Percentiles rank a stretch among this genome's conserved stretches.
phyloP scores from a whole-genome alignment of 148 eudicot genomes.

The Camellia sinensis region DNA sequence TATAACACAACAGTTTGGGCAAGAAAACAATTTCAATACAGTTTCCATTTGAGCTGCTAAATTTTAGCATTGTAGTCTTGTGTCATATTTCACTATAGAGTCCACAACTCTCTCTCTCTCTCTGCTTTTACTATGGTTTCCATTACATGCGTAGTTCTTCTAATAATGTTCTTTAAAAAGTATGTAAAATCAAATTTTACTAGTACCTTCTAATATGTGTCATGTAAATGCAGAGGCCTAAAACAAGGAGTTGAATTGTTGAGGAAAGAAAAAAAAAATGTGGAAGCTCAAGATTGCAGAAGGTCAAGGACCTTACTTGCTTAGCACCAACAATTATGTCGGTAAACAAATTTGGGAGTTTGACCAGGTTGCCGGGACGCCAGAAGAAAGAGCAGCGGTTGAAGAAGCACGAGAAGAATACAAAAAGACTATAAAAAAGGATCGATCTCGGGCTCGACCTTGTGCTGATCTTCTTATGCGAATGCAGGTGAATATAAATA shows the following conservation, averaged over 20 bases:
- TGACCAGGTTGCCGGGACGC: conserved; percentile 17
- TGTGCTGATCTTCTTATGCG: conserved; percentile 29
- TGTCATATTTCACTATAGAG: no score
- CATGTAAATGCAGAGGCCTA: not conserved
- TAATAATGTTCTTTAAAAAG: no score
- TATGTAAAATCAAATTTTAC: no score
- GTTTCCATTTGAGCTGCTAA: no score
- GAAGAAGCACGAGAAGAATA: conserved; percentile 14
- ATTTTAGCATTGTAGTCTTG: no score
- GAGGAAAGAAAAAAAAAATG: not conserved
- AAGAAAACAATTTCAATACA: no score
- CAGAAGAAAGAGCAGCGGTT: conserved; percentile 16
- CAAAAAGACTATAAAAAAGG: not conserved
- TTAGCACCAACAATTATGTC: conserved; percentile 27
- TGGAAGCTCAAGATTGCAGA: conserved; percentile 34
- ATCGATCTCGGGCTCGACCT: conserved; percentile 10
- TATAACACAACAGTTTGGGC: no score
- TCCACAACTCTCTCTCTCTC: no score
- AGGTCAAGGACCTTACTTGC: conserved; percentile 20
- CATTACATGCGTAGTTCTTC: no score
- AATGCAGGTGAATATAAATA: conserved; percentile 17
- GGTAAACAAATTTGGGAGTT: conserved; percentile 31
- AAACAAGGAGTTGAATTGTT: no score
- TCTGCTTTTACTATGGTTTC: no score
- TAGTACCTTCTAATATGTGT: not conserved